A percentile compares a stretch with the other conserved stretches of the same genome.
phyloP scores from a whole-genome alignment of 2,329 filamentous ascomycete genomes.

The Pseudogymnoascus sp. region DNA sequence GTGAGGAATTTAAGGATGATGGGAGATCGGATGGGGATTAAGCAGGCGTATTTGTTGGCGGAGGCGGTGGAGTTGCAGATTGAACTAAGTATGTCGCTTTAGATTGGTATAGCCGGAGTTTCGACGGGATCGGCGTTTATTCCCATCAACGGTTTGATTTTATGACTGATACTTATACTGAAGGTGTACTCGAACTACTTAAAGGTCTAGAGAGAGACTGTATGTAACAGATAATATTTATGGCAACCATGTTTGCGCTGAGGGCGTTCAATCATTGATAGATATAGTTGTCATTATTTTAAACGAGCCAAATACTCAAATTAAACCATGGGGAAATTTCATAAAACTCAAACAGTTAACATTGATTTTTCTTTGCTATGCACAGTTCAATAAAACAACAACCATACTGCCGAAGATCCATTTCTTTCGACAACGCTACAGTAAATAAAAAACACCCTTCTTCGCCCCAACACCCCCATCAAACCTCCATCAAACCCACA shows the following conservation, averaged over 20 bases:
- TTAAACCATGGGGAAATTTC: neutral
- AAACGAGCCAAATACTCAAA: neutral
- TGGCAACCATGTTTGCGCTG: neutral
- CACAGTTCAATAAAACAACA: neutral
- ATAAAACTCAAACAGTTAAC: neutral
- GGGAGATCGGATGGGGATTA: slow-evolving; percentile 21
- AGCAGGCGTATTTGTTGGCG: slow-evolving; percentile 23
- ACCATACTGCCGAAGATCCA: too few relatives aligned
- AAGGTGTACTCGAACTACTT: neutral
- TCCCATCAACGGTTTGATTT: neutral
- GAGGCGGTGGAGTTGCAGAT: slow-evolving; percentile 10
- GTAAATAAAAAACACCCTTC: neutral
- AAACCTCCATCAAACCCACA: neutral
- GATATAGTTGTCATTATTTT: neutral
- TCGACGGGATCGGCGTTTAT: neutral
- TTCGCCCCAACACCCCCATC: neutral
- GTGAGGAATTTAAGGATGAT: slow-evolving; percentile 20
- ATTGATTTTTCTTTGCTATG: neutral
- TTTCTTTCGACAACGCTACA: neutral
- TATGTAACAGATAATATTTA: neutral
- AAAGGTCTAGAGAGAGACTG: neutral
- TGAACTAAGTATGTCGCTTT: neutral
- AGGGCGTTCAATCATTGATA: neutral
- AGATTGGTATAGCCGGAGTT: neutral
- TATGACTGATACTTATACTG: neutral